Evolutionary conservation across 2,329 filamentous ascomycete genomes (phyloP).

Genomic region (Geoglossum cookeanum): DNA sequence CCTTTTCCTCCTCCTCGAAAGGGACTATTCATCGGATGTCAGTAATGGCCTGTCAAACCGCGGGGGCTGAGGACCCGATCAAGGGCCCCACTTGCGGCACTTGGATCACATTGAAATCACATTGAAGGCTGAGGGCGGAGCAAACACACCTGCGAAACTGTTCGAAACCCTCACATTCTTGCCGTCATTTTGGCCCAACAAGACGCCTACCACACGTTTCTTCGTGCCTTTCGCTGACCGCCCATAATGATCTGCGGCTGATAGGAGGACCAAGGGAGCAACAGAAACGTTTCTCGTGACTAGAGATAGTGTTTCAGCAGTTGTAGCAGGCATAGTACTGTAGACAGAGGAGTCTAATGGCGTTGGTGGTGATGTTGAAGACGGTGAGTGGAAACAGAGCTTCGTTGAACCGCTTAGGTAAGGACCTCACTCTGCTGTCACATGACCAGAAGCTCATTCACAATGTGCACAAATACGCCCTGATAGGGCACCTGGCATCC

Average conservation of each 20-base stretch:
- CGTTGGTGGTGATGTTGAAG: background rate
- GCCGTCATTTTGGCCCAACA: slow-evolving; percentile 89
- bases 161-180: slow-evolving; percentile 95
- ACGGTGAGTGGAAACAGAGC: background rate
- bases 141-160: slow-evolving; percentile 73
- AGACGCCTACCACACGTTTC: slow-evolving; percentile 78
- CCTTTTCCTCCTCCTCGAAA: slow-evolving; percentile 97
- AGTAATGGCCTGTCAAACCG: slow-evolving; percentile 4
- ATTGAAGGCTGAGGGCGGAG: background rate
- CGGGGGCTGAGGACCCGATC: background rate
- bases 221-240: slow-evolving; percentile 77
- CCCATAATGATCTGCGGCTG: slow-evolving; percentile 95
- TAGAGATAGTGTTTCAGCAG: slow-evolving; percentile 86
- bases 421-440: background rate
- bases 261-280: slow-evolving; percentile 91
- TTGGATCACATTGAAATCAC: background rate
- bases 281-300: slow-evolving; percentile 92
- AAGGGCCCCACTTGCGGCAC: background rate
- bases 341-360: slow-evolving; percentile 2
- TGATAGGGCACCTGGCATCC: background rate
- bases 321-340: slow-evolving; percentile 75
- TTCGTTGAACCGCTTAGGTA: background rate
- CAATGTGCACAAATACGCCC: background rate
- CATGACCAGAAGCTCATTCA: background rate
- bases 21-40: slow-evolving; percentile 41